Percentiles rank a stretch among this genome's conserved stretches.
phyloP scores from a whole-genome alignment of 805 yeast genomes.

The Starmera pachycereana region DNA sequence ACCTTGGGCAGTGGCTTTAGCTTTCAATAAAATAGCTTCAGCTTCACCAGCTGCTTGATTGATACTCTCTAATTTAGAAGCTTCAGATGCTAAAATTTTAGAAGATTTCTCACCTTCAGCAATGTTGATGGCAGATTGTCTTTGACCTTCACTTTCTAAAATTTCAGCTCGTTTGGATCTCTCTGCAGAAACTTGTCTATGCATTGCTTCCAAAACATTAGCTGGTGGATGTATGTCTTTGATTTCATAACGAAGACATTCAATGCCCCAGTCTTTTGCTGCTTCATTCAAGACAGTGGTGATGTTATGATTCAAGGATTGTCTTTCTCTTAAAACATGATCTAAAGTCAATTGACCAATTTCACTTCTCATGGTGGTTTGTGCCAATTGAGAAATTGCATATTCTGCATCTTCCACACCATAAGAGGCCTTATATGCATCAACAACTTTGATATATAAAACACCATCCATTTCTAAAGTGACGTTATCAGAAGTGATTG shows the following conservation, averaged over 20 bases:
- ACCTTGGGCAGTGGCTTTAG: conserved; percentile 68
- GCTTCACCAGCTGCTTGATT: conserved; percentile 70
- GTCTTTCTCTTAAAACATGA: conserved; percentile 69
- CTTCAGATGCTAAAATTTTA: conserved; percentile 68
- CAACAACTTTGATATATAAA: conserved; percentile 64
- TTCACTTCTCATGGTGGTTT: conserved; percentile 85
- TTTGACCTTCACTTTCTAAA: conserved; percentile 75
- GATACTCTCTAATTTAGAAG: conserved; percentile 47
- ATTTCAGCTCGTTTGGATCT: conserved; percentile 82
- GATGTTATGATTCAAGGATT: conserved; percentile 58
- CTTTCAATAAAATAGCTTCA: conserved; percentile 52
- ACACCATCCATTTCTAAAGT: conserved; percentile 81
- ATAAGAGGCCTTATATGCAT: conserved; percentile 77
- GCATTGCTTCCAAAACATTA: conserved; percentile 84
- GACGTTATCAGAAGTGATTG: conserved; percentile 81
- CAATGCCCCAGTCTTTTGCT: conserved; percentile 77
- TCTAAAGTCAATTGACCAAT: conserved; percentile 78
- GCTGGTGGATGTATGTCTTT: conserved; percentile 83
- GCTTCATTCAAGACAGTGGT: conserved; percentile 78
- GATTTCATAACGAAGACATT: conserved; percentile 76
- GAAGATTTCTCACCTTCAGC: conserved; percentile 76
- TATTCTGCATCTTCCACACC: conserved; percentile 85
- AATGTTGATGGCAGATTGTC: conserved; percentile 69
- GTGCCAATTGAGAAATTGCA: conserved; percentile 79
- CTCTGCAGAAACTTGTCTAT: conserved; percentile 81